Conservation (phyloP, 1,284 basidiomycete genomes). For the Microbotryum saponariae region DNA sequence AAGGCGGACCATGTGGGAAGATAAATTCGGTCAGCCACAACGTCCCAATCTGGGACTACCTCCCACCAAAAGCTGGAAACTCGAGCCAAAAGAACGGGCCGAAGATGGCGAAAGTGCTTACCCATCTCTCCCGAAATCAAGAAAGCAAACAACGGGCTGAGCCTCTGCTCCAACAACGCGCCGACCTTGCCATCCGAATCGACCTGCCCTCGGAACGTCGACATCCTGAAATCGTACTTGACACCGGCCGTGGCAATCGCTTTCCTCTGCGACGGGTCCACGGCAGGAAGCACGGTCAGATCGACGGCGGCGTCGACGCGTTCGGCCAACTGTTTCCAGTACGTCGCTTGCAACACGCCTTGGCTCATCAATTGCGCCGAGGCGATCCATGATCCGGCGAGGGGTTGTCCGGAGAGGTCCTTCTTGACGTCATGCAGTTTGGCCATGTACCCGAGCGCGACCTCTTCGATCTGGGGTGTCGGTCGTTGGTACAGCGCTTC, state of each 20-base stretch:
- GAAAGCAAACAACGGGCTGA: slow-evolving; percentile 92
- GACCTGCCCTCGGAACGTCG: slow-evolving; percentile 84
- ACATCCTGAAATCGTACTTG: slow-evolving; percentile 91
- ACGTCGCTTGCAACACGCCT: slow-evolving; percentile 84
- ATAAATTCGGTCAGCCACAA: too few species aligned
- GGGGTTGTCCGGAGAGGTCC: slow-evolving; percentile 19
- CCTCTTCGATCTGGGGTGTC: slow-evolving; percentile 59
- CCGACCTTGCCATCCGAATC: slow-evolving; percentile 91
- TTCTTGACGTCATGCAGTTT: slow-evolving; percentile 46
- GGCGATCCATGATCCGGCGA: slow-evolving; percentile 61
- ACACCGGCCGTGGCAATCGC: slow-evolving; percentile 87
- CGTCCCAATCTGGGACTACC: not conserved
- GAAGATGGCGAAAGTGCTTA: not conserved
- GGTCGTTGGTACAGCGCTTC: slow-evolving; percentile 81
- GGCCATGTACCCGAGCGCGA: slow-evolving; percentile 75
- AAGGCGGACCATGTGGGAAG: too few species aligned
- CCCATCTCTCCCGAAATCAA: slow-evolving; percentile 94
- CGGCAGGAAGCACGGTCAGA: slow-evolving; percentile 70
- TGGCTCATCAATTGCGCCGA: slow-evolving; percentile 80
- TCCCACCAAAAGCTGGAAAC: not conserved
- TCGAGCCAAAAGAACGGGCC: not conserved
- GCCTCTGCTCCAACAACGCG: slow-evolving; percentile 87
- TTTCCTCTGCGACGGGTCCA: slow-evolving; percentile 60
- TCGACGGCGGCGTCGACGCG: slow-evolving; percentile 99
- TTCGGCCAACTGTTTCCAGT: slow-evolving; percentile 92